Base-by-base conservation (phyloP, 129 eudicot species). In the Glebionis coronaria region DNA sequence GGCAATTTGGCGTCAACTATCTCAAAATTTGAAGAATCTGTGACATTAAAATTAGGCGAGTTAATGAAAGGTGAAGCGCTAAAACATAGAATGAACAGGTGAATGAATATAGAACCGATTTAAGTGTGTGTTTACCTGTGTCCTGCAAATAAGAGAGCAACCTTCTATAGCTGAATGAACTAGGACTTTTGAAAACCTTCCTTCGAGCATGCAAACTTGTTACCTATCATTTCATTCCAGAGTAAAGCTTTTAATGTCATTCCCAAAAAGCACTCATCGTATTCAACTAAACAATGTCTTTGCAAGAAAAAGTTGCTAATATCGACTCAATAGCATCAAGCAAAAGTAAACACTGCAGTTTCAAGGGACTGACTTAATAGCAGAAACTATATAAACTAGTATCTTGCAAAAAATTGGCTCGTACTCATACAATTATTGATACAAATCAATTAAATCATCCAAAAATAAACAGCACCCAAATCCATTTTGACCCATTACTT, bases 151-250 rank as follows among this genome's bases (percentile, higher is more conserved):
- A 84, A n/a, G 95, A 90, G 28, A 86, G 81, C 81, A 90, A 49
- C 72, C 95, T 90, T 78, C 83, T 83, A 55, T 79, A 90, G 81
- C 80, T 84, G 58, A 81, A 81, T 14, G 86, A 90, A 49, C 72
- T 80, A 16, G 95, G 81, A 73, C 81, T 68, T 73, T 65, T 80
- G 12, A 77, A 90, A 3, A 88, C 82, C 75, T 81, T 88, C 84
- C 67, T 74, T 40, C 71, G 57, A 14, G 69, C 45, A 19, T 78
- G 69, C 44, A 44, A 65, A 63, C 64, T 82, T 29, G 65, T 31
- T 16, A 50, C 85, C 96, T 88, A 18, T 55, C 55, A 59, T 18
- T 29, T 15, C 44, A 61, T 61, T 35, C 40, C 57, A 31, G 16
- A 11, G 1, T 19, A 56, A 9, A 42, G 45, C 44, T 56, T 65